phyloP scores from a whole-genome alignment of 2,329 filamentous ascomycete genomes.

The Pseudopithomyces chartarum region DNA sequence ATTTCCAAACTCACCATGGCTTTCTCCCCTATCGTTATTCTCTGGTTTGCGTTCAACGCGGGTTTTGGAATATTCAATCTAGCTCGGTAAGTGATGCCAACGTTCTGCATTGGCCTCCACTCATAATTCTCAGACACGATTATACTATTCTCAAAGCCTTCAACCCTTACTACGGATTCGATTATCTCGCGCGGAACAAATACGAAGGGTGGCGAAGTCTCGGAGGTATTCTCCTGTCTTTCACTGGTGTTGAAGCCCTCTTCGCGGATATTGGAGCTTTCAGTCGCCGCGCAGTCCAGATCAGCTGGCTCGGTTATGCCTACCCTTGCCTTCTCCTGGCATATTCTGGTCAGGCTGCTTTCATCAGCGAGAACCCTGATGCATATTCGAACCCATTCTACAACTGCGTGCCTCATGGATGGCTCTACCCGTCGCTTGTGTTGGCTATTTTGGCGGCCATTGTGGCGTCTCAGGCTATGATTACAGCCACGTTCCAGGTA shows the following conservation, averaged over 20 bases:
- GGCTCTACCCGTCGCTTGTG: conserved; percentile 70
- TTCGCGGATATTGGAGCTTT: conserved; percentile 82
- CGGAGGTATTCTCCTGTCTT: conserved; percentile 74
- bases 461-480: conserved; percentile 79
- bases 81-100: conserved; percentile 12
- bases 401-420: conserved; percentile 69
- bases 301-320: conserved; percentile 71
- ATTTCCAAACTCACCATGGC: conserved; percentile 62
- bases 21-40: conserved; percentile 70
- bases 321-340: conserved; percentile 71
- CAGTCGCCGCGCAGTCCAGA: conserved; percentile 67
- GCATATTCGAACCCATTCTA: conserved; percentile 77
- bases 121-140: conserved; percentile 46
- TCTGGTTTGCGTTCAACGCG: conserved; percentile 70
- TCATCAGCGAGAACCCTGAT: conserved; percentile 63
- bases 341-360: conserved; percentile 77
- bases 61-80: conserved; percentile 64
- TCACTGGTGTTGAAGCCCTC: conserved; percentile 77
- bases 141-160: conserved; percentile 58
- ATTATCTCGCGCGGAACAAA: conserved; percentile 64
- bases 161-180: conserved; percentile 62
- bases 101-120: conserved; percentile 22
- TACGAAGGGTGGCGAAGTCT: conserved; percentile 67
- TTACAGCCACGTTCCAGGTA: conserved; percentile 74
- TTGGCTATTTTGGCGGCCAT: conserved; percentile 73